These are phyloP conservation scores for Alternaria metachromatica DNA, from an alignment of 2,329 filamentous ascomycete genomes.

Conservation along the genomic window DNA sequence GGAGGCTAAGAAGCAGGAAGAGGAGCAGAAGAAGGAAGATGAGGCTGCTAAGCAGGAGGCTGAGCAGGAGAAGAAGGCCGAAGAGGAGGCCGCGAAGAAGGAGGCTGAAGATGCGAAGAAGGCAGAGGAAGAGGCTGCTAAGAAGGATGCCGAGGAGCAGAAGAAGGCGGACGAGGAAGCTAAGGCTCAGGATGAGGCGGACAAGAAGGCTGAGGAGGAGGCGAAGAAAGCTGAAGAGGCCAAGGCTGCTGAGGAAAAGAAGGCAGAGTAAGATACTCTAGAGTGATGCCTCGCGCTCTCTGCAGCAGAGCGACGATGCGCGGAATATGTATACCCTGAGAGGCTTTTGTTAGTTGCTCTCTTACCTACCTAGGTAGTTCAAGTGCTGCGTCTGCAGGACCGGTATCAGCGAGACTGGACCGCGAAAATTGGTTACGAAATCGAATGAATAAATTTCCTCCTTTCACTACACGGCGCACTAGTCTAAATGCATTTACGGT, in stretches of 20 bases:
- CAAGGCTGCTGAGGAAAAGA: neutral
- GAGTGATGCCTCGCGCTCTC: neutral
- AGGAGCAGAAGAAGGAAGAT: neutral
- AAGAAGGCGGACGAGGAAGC: constrained; percentile 1
- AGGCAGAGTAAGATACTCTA: neutral
- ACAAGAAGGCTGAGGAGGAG: constrained; percentile 1
- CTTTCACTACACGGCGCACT: neutral
- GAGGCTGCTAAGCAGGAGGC: neutral
- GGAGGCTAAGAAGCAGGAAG: neutral
- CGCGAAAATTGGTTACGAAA: constrained; percentile 11
- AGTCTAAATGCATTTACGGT: neutral
- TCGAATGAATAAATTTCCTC: constrained; percentile 1
- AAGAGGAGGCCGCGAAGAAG: neutral
- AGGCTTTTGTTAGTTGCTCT: neutral
- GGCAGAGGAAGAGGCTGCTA: neutral
- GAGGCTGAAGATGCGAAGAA: neutral
- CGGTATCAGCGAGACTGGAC: constrained; percentile 25
- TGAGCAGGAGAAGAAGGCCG: neutral
- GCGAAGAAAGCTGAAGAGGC: neutral
- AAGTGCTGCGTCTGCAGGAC: neutral
- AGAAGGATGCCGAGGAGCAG: constrained; percentile 10
- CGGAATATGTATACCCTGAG: neutral
- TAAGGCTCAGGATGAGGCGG: neutral
- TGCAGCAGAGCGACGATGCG: neutral
- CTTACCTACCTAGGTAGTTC: neutral